phyloP scores from a whole-genome alignment of 805 yeast genomes.

The Nakazawaea ernobii region DNA sequence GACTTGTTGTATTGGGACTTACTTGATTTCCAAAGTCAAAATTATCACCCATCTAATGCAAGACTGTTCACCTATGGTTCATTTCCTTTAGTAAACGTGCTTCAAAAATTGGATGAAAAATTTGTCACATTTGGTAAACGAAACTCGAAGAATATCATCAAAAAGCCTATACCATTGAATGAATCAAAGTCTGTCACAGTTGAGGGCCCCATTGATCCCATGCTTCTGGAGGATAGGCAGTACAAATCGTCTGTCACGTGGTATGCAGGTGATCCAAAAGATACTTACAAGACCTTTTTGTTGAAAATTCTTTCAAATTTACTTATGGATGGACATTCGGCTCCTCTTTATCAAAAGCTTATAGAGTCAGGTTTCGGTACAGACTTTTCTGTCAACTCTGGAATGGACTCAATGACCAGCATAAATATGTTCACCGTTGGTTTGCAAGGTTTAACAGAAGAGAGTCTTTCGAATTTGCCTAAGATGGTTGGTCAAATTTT shows the following conservation, averaged over 20 bases:
- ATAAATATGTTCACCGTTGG: slow-evolving; percentile 80
- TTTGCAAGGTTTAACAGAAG: slow-evolving; percentile 61
- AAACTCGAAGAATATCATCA: slow-evolving; percentile 22
- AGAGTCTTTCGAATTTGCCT: slow-evolving; percentile 43
- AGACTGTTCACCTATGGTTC: slow-evolving; percentile 85
- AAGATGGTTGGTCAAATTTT: slow-evolving; percentile 42
- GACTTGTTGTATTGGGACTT: slow-evolving; percentile 69
- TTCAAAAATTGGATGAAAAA: slow-evolving; percentile 47
- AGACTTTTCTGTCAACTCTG: slow-evolving; percentile 84
- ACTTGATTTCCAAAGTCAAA: slow-evolving; percentile 62
- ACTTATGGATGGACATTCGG: slow-evolving; percentile 85
- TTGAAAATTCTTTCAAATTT: slow-evolving; percentile 66
- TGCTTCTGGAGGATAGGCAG: slow-evolving; percentile 62
- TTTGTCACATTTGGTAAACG: slow-evolving; percentile 52
- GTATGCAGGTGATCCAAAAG: slow-evolving; percentile 72
- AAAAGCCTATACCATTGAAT: slow-evolving; percentile 41
- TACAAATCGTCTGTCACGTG: slow-evolving; percentile 81
- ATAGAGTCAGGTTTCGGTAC: slow-evolving; percentile 82
- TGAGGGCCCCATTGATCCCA: slow-evolving; percentile 80
- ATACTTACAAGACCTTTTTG: slow-evolving; percentile 64
- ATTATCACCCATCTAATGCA: slow-evolving; percentile 90
- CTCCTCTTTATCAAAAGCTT: slow-evolving; percentile 81
- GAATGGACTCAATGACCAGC: slow-evolving; percentile 77
- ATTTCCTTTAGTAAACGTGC: slow-evolving; percentile 55
- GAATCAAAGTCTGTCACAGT: slow-evolving; percentile 30